These are phyloP conservation scores for Neophaeococcomyces mojaviensis DNA, from an alignment of 2,329 filamentous ascomycete species.

Conservation along the genomic window DNA sequence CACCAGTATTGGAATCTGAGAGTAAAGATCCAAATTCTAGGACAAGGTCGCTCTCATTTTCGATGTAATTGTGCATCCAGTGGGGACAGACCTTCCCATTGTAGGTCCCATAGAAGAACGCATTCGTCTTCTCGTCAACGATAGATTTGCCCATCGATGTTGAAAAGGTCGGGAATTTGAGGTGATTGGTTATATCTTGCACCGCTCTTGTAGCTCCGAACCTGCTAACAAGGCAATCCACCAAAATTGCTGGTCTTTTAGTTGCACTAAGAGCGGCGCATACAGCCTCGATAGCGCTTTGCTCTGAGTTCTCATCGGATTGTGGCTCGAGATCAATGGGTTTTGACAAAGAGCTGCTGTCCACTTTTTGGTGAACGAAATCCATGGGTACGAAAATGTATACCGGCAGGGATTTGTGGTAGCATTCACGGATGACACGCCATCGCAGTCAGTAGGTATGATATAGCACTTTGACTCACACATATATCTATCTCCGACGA, in stretches of 20 bases:
- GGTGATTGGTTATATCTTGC: background rate
- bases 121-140: slow-evolving; percentile 12
- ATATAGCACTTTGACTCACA: no score
- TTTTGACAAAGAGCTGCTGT: no score
- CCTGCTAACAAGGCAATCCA: slow-evolving; percentile 5
- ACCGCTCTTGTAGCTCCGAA: no score
- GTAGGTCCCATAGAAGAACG: slow-evolving; percentile 16
- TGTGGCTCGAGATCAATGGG: no score
- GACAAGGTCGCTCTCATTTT: slow-evolving; percentile 33
- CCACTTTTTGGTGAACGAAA: slow-evolving; percentile 13
- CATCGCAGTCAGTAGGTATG: no score
- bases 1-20: slow-evolving; percentile 41
- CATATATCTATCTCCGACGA: slow-evolving; percentile 22
- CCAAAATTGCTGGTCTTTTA: slow-evolving; percentile 10
- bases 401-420: slow-evolving; percentile 20
- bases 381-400: slow-evolving; percentile 24
- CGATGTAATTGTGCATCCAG: background rate
- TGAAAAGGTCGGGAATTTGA: slow-evolving; percentile 13
- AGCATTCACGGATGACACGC: slow-evolving; percentile 19
- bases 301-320: no score
- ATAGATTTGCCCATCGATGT: slow-evolving; percentile 16
- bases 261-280: no score
- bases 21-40: slow-evolving; percentile 41
- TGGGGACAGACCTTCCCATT: slow-evolving; percentile 14
- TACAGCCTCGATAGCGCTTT: no score